phyloP scores from a whole-genome alignment of 2,329 filamentous ascomycete genomes.

The Ceratocystis eucalypticola region DNA sequence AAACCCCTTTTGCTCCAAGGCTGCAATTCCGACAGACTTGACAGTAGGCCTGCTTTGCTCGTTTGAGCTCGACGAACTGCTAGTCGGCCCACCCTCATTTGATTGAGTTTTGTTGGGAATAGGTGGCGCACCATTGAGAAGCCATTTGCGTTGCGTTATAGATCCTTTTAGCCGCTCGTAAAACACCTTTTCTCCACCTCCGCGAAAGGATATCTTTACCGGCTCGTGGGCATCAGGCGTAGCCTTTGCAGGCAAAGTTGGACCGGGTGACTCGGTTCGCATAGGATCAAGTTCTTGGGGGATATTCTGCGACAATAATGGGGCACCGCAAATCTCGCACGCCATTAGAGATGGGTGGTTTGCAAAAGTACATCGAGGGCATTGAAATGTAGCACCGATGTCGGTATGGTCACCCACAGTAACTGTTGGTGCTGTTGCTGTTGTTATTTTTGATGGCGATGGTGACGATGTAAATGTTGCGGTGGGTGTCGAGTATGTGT shows the following conservation, averaged over 20 bases:
- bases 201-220: constrained; percentile 84
- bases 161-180: constrained; percentile 77
- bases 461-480: too few relatives aligned
- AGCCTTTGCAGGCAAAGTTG: constrained; percentile 36
- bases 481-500: neutral
- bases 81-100: constrained; percentile 25
- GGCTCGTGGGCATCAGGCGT: constrained; percentile 50
- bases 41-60: constrained; percentile 22
- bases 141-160: constrained; percentile 88
- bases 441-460: too few relatives aligned
- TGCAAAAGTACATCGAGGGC: constrained; percentile 81
- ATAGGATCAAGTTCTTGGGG: constrained; percentile 25
- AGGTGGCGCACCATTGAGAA: constrained; percentile 78
- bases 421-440: neutral
- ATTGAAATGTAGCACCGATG: constrained; percentile 37
- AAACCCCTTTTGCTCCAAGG: constrained; percentile 71
- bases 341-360: constrained; percentile 77
- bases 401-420: neutral
- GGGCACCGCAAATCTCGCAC: constrained; percentile 84
- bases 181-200: constrained; percentile 79
- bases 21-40: constrained; percentile 77
- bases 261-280: constrained; percentile 66
- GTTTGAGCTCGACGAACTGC: constrained; percentile 23
- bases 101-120: constrained; percentile 45
- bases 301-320: constrained; percentile 46